phyloP scores from a whole-genome alignment of 176 grass and related monocot species.

The Oryza glumipatula region DNA sequence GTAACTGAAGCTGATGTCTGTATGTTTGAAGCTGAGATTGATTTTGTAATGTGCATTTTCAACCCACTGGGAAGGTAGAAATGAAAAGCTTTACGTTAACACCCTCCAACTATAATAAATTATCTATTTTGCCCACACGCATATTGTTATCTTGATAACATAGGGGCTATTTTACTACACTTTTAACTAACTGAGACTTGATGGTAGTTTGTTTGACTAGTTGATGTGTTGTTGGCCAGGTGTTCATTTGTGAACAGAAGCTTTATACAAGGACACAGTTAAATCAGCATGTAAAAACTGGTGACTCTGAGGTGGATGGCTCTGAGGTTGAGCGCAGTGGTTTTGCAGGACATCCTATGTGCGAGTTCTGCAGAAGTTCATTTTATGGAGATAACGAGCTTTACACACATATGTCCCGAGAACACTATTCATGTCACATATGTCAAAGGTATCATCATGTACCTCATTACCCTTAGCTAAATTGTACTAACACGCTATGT shows the following conservation, averaged over 20 bases:
- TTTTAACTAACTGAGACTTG: not conserved
- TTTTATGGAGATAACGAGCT: constrained; percentile 98
- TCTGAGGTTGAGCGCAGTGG: constrained; percentile 87
- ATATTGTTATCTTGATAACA: not conserved
- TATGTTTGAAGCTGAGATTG: constrained; percentile 31
- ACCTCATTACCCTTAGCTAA: constrained; percentile 15
- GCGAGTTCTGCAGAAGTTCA: constrained; percentile 70
- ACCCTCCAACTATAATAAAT: not conserved
- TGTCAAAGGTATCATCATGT: constrained; percentile 67
- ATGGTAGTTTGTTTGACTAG: constrained; percentile 18
- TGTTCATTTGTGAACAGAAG: constrained; percentile 98
- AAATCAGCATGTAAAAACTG: constrained; percentile 75
- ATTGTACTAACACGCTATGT: not conserved
- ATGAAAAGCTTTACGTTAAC: not conserved
- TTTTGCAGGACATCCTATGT: constrained; percentile 83
- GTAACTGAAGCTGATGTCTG: not conserved
- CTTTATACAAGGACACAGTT: constrained; percentile 80
- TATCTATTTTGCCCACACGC: not conserved
- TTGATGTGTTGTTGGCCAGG: constrained; percentile 37
- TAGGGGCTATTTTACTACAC: not conserved
- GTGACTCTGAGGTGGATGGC: constrained; percentile 96
- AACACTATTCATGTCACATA: constrained; percentile 85
- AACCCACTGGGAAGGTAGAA: not conserved
- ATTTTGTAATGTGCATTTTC: constrained; percentile 19
- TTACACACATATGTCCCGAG: constrained; percentile 77